Base-by-base conservation (phyloP, 805 yeast species). In the Phaffomyces thermotolerans region DNA sequence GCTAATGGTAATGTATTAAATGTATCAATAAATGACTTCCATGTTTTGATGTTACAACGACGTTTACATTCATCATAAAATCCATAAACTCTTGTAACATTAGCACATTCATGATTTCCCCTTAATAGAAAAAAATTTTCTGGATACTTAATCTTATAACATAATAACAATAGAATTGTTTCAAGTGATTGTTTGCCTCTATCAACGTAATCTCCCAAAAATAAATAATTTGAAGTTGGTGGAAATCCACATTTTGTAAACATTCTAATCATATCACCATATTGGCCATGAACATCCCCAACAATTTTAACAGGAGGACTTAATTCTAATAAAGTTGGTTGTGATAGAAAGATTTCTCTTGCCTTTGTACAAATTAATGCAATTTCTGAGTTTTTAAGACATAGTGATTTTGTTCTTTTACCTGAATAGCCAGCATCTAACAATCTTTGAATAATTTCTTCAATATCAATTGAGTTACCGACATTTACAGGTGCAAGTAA, bases 211-310 rank as follows among this genome's bases (percentile, higher is more conserved):
- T 91, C 99, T 52, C 99, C 99, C 46, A 91, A 69, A 63, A 91
- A 91, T 58, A 91, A 72, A 71, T 91, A 91, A 72, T 91, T 91
- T 18, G 98, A 95, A 66, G 93, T 97, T 13, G 99, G 99, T 2
- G 99, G 99, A 75, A 93, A 91, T 3, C 98, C 99, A 58, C 99
- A 97, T 63, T 91, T 90, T 71, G 93, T 98, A 60, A 91, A 91
- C 59, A 93, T 78, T 68, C 99, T 84, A 64, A 91, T 76, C 59
- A 91, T 78, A 68, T 91, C 99, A 64, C 91, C 91, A 68, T 91
- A 91, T 69, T 91, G 99, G 44, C 99, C 99, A 67, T 91, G 99
- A 60, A 91, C 91, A 66, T 91, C 99, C 65, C 99, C 99, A 71
- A 96, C 89, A 46, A 84, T 84, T 70, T 56, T 90, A 59, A 91